Evolutionary conservation across 768 basidiomycete species (phyloP).

Genomic region (Suillus alpinus): DNA sequence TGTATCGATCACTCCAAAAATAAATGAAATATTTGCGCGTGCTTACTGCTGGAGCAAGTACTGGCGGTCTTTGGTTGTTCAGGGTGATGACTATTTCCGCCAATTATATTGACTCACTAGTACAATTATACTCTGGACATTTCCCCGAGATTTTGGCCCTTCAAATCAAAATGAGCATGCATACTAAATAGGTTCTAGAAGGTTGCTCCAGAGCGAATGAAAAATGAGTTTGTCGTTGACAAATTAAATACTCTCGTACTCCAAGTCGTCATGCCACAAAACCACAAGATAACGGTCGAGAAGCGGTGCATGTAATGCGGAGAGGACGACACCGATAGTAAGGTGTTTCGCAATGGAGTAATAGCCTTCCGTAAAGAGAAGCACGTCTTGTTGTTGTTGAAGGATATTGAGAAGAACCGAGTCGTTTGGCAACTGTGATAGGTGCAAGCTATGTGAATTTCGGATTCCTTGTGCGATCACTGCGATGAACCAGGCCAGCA

Average conservation of each 20-base stretch:
- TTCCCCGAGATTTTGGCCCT: background rate
- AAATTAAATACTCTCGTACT: background rate
- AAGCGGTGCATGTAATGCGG: background rate
- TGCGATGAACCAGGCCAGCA: background rate
- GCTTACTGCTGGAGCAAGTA: background rate
- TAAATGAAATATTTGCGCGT: background rate
- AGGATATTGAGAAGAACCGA: background rate
- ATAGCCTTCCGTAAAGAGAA: background rate
- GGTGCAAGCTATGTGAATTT: background rate
- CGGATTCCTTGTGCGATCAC: background rate
- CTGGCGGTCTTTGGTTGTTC: background rate
- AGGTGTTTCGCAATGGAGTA: background rate
- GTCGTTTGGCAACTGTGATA: background rate
- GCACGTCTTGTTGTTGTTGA: background rate
- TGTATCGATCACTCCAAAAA: background rate
- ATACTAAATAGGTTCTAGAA: background rate
- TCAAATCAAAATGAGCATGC: background rate
- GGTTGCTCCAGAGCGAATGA: background rate
- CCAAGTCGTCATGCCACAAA: background rate
- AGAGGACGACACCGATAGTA: background rate
- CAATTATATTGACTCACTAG: background rate
- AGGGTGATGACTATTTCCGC: background rate
- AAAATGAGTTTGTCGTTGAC: background rate
- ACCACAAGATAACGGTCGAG: background rate
- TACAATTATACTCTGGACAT: background rate